Evolutionary conservation across 2,329 filamentous ascomycete species (phyloP), one percentile per base, ranked within the genome.

Genomic region (Diplocarpon mali): DNA sequence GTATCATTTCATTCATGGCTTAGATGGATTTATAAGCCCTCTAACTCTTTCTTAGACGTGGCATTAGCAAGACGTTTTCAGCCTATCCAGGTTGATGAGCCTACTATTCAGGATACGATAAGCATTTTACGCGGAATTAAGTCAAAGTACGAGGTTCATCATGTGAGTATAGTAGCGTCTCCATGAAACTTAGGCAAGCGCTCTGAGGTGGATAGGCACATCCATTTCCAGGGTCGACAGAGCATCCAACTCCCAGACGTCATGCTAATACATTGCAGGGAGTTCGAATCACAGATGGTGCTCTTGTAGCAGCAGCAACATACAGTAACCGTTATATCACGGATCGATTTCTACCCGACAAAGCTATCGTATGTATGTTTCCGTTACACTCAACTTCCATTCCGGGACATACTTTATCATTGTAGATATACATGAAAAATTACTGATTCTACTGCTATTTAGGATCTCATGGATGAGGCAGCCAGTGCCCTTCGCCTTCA

Each of bases 281-380:
- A 65, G 90, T 96, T 0, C 76, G 89, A 43, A 96, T 98, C 53
- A 94, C 87, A 0, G 92, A 96, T 57, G 83, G 84, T 2, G 88
- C 92, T 6, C 69, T 96, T 10, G 90, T 98, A 12, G 88, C 92
- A 1, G 90, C 92, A 2, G 89, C 90, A 2, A 85, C 86, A 0
- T 85, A 93, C 60, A 92, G 85, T 51, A 96, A 96, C 59, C 83
- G 92, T 41, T 98, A 96, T 63, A 92, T 98, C 55, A 95, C 89
- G 12, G 90, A 96, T 60, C 82, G 92, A 1, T 96, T 95, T 65
- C 70, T 96, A 0, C 92, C 92, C 0, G 92, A 98, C 65, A 96
- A 96, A 63, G 92, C 92, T 2, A 96, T 98, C 51, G 20, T 24
- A 24, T 24, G 20, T 7, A 3, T n/a, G n/a, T 24, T 24, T 24